A percentile compares a stretch with the other conserved stretches of the same genome.
phyloP scores from a whole-genome alignment of 805 yeast species.

The Kurtzmaniella cleridarum region DNA sequence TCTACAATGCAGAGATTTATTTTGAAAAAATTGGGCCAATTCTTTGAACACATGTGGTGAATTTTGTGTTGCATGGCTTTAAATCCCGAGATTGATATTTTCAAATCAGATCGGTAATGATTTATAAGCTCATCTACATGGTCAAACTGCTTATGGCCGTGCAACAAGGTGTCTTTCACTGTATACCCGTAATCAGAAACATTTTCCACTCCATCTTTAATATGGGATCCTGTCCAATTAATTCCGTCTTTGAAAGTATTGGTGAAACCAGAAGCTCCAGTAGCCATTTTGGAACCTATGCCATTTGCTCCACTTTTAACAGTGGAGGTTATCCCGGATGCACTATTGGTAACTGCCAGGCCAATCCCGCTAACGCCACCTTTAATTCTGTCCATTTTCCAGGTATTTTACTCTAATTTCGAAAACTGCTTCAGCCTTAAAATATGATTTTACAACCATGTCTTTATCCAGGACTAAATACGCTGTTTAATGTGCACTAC shows the following conservation, averaged over 20 bases:
- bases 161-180: constrained; percentile 9
- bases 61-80: constrained; percentile 30
- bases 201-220: constrained; percentile 3
- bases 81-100: constrained; percentile 38
- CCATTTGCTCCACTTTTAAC: constrained; percentile 9
- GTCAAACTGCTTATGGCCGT: constrained; percentile 11
- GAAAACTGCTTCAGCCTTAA: background rate
- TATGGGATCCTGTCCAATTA: constrained; percentile 6
- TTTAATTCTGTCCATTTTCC: constrained; percentile 1
- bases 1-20: constrained; percentile 24
- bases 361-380: constrained; percentile 3
- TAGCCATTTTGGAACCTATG: constrained; percentile 5
- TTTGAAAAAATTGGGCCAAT: constrained; percentile 29
- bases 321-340: constrained; percentile 1
- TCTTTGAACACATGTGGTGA: constrained; percentile 14
- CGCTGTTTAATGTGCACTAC: background rate
- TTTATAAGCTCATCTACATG: constrained; percentile 34
- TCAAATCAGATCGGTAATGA: constrained; percentile 42
- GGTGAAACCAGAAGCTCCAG: constrained; percentile 3
- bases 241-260: constrained; percentile 8
- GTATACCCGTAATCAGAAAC: constrained; percentile 7
- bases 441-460: background rate
- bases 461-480: background rate
- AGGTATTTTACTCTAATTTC: background rate
- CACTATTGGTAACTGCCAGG: background rate